A percentile compares a stretch with the other conserved stretches of the same genome.
phyloP scores from a whole-genome alignment of 75 land plant genomes.

The Selaginella tamariscina region DNA sequence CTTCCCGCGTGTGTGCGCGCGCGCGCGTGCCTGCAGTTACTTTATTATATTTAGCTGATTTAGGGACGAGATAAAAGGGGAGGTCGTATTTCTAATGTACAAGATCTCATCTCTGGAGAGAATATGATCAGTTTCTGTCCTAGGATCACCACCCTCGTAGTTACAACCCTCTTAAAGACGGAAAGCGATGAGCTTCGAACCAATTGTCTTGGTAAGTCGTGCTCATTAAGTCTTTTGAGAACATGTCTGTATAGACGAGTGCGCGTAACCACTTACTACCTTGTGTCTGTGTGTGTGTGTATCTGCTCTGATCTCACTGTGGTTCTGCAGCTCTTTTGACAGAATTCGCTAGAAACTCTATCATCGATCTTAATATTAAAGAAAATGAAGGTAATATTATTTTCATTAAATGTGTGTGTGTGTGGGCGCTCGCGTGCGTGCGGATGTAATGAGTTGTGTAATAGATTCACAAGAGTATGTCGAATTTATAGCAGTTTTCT shows the following conservation, averaged over 20 bases:
- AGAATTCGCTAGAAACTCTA: constrained; percentile 40
- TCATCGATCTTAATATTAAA: constrained; percentile 28
- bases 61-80: constrained; percentile 82
- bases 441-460: too few relatives aligned
- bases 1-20: constrained; percentile 42
- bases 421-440: too few relatives aligned
- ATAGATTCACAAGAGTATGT: too few relatives aligned
- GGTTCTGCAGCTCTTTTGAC: constrained; percentile 43
- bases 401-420: too few relatives aligned
- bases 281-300: neutral
- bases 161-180: constrained; percentile 57
- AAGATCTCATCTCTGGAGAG: constrained; percentile 43
- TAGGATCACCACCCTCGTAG: constrained; percentile 32
- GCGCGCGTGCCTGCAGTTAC: neutral
- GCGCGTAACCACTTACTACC: too few relatives aligned
- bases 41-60: neutral
- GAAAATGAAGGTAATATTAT: neutral
- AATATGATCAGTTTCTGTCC: constrained; percentile 27
- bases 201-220: constrained; percentile 71
- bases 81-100: constrained; percentile 70
- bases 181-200: constrained; percentile 65
- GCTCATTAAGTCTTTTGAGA: too few relatives aligned
- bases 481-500: constrained; percentile 35
- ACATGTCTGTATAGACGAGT: constrained; percentile 7
- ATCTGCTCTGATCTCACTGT: neutral